Evolutionary conservation across 257 asterid genomes (phyloP), one percentile per base, ranked within the genome.

Genomic region (Capsicum baccatum): DNA sequence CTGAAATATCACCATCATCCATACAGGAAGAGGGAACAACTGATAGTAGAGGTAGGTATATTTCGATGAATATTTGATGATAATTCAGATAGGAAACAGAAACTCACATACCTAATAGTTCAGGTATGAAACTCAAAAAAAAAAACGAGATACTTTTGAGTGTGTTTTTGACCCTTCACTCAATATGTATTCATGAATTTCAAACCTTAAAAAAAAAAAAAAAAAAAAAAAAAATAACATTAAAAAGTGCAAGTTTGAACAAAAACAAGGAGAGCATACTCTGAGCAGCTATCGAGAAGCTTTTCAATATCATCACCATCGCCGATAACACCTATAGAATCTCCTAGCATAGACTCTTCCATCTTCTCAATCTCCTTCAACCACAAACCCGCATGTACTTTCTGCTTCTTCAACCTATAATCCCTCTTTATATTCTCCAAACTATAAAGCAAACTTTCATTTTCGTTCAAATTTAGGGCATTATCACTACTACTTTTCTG

Each of bases 301-400:
- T 92, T 96, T 55, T 96, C 98, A 60, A 94, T 93, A 84, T 92
- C 97, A 81, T 92, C 92, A 33, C 86, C 86, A 44, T 79, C 87
- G 58, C 88, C 87, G 17, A 58, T 87, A 56, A 91, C 97, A 48
- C 89, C 86, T 86, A 86, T 11, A 54, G 92, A 87, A 79, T 89
- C 89, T 47, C 97, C 98, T 88, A 96, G 88, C 79, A 92, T 92
- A 37, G 94, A 95, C 86, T 94, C 99, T 90, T 94, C 98, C 92
- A 90, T 47, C 86, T 93, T 96, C 91, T 96, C 98, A 91, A 96
- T 94, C 91, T 94, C 98, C 89, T 94, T 93, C 86, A 88, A 90
- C 99, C 99, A 96, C 48, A 96, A 94, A 50, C 94, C 92, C 12
- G 98, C 94, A 88, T 96, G 98, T 68, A 96, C 83, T 76, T 89